Base-by-base conservation (phyloP, 768 basidiomycete genomes). In the Lentinula aciculospora region DNA sequence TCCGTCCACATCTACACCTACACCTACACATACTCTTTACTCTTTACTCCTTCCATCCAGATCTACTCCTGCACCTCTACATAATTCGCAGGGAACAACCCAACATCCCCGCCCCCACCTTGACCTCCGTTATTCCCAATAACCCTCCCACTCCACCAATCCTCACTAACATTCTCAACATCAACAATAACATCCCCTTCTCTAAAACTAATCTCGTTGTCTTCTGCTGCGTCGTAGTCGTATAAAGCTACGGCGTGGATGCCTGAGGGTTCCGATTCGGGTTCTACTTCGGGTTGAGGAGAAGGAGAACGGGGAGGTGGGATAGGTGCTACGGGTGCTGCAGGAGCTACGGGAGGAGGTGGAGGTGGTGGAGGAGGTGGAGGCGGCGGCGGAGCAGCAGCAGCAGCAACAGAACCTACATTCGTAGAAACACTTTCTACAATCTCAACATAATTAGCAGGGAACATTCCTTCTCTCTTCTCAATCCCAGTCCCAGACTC, bases 361-460 rank as follows among this genome's bases (percentile, higher is more conserved):
- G 32, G 57, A 6, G 77, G 74, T 51, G 72, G 72, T 9, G 77
- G 72, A 7, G 74, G 69, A 5, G 67, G 74, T 21, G 79, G 76
- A 0, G 85, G 80, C 0, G 83, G 79, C 0, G 83, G 82, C 0
- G 84, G 81, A 0, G 84, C 84, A 0, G 87, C 84, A 13, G 69
- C 78, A 29, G 74, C 79, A 12, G 72, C 76, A 34, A 76, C 74
- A n/a, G n/a, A n/a, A 1, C 58, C 68, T 23, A 69, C 76, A 8
- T 64, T 73, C 25, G 68, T 68, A 10, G 62, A 69, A 31, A 76
- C 77, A 21, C 73, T 66, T 60, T 87, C 85, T 13, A 92, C 68
- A 34, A 91, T 63, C 63, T 94, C 89, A 39, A 95, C 93, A 64
- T 96, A 97, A 67, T 94, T 94, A 6, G 93, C 90, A 87, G 94